These are phyloP conservation scores for Erysiphe pulchra DNA, from an alignment of 2,329 filamentous ascomycete species.

Conservation along the genomic window DNA sequence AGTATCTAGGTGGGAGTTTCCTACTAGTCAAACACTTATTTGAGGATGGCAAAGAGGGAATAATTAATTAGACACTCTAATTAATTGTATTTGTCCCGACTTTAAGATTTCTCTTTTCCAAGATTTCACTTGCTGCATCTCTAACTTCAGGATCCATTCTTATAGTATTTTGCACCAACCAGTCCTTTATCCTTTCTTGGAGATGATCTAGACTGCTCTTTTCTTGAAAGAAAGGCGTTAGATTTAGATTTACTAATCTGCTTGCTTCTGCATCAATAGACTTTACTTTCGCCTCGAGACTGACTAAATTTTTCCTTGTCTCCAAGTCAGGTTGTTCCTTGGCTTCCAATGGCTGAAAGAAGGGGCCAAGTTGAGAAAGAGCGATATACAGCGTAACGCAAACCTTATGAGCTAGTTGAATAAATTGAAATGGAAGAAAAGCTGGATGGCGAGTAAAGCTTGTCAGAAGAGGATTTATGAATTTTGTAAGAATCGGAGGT, in stretches of 20 bases:
- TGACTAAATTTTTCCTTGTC: constrained; percentile 35
- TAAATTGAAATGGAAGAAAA: constrained; percentile 65
- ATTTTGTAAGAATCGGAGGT: constrained; percentile 18
- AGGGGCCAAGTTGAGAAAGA: constrained; percentile 52
- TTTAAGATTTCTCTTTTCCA: too few species aligned
- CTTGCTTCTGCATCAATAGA: constrained; percentile 42
- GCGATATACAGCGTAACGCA: constrained; percentile 63
- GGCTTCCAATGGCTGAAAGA: constrained; percentile 18
- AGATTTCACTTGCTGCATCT: constrained; percentile 24
- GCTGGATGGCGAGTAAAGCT: constrained; percentile 22
- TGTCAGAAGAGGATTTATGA: constrained; percentile 20
- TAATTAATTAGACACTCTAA: too few species aligned
- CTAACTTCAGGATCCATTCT: constrained; percentile 57
- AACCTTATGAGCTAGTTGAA: constrained; percentile 49
- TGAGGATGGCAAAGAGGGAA: too few species aligned
- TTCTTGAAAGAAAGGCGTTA: constrained; percentile 58
- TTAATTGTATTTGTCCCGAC: too few species aligned
- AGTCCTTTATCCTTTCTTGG: constrained; percentile 53
- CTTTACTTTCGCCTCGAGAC: constrained; percentile 33
- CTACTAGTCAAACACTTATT: too few species aligned
- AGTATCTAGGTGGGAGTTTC: too few species aligned
- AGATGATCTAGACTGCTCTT: constrained; percentile 31
- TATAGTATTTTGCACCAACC: constrained; percentile 69
- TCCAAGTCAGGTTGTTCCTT: constrained; percentile 15
- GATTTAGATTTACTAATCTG: constrained; percentile 49